A percentile compares a stretch with the other conserved stretches of the same genome.
Conservation (phyloP, 495 filamentous ascomycete species). For the Penicillium cosmopolitanum region DNA sequence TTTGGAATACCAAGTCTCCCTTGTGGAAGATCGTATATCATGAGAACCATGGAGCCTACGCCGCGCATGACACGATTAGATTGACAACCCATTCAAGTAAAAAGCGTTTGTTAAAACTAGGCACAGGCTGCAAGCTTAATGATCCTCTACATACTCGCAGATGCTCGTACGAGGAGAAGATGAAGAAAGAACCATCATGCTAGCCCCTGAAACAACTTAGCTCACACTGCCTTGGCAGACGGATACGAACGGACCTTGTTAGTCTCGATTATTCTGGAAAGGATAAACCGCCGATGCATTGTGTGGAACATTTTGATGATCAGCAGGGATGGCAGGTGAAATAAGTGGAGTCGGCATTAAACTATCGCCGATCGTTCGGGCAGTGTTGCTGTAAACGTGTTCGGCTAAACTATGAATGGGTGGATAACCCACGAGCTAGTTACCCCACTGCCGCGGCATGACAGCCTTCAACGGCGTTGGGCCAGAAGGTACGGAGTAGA, state of each 20-base stretch:
- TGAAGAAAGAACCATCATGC: neutral
- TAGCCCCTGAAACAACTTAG: conserved; percentile 1
- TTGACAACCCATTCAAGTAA: too few species aligned
- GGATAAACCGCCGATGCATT: conserved; percentile 4
- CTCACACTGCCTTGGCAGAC: neutral
- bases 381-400: conserved; percentile 10
- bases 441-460: conserved; percentile 5
- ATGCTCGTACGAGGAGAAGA: neutral
- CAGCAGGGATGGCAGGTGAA: conserved; percentile 10
- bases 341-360: conserved; percentile 8
- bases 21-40: too few species aligned
- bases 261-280: neutral
- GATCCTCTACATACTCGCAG: neutral
- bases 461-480: neutral
- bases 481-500: neutral
- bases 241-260: neutral
- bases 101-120: too few species aligned
- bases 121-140: neutral
- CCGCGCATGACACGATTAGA: too few species aligned
- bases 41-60: too few species aligned
- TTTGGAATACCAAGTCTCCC: too few species aligned
- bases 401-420: neutral
- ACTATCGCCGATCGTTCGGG: conserved; percentile 16
- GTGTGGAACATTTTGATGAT: neutral
- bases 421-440: neutral